Base-by-base conservation (phyloP, 805 yeast genomes). In the Candida insectorum region DNA sequence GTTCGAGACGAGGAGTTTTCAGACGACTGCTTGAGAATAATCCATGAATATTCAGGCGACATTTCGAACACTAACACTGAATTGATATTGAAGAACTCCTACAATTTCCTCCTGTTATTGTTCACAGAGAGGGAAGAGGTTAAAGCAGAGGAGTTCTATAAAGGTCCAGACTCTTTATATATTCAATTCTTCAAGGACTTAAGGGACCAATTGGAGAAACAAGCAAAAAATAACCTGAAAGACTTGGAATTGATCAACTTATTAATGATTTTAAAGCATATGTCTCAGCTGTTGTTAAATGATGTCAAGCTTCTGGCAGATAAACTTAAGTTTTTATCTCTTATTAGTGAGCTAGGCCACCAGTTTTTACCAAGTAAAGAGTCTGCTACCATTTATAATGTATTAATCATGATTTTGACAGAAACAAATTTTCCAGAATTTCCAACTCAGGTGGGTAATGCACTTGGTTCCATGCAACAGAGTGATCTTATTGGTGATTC, bases 41-140 rank as follows among this genome's bases (percentile, higher is more conserved):
- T 37, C 28, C 34, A 41, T 31, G 16, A 24, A 22, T 33, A 12
- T 31, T 24, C 27, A 20, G 14, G 9, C 12, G 17, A 16, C 4
- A 4, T 5, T 27, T n/a, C 16, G 11, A 6, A 21, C 15, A 17
- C 9, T n/a, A 29, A 29, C n/a, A 27, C 23, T 17, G 17, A 15
- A 2, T 14, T 32, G 24, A 20, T 43, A 9, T 24, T 41, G 14
- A 43, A 43, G 26, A 33, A 39, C 18, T 22, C 45, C 3, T 36
- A 39, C 12, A 33, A 39, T 24, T 43, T 41, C n/a, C 17, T 43
- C 16, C 39, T 43, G 31, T 40, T 37, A 4, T 29, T 41, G 22
- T 36, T 33, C 24, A 26, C 36, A 1, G 39, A 39, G 25, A 19
- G 42, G 16, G 42, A 39, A 23, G 39, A 30, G 22, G 12, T 20